These are phyloP conservation scores for Seiridium unicorne DNA, from an alignment of 2,329 filamentous ascomycete genomes.

Conservation along the genomic window DNA sequence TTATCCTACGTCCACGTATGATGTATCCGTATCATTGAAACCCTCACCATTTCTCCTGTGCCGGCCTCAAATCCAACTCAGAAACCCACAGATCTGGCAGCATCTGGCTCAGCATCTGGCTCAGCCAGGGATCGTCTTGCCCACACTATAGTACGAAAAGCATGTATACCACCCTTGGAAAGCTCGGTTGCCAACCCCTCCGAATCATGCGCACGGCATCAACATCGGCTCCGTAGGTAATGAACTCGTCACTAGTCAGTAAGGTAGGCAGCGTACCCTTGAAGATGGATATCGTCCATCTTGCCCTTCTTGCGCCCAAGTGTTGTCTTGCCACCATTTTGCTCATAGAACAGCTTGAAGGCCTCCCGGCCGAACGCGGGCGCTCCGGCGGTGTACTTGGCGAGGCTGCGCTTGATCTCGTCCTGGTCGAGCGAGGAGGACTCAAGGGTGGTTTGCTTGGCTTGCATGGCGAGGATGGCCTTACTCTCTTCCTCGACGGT, in stretches of 20 bases:
- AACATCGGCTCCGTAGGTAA: constrained; percentile 52
- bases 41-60: constrained; percentile 15
- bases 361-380: constrained; percentile 54
- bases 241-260: constrained; percentile 51
- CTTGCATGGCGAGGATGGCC: no score
- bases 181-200: constrained; percentile 49
- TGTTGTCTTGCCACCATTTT: constrained; percentile 40
- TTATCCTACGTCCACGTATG: no score
- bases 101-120: constrained; percentile 27
- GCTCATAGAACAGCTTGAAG: constrained; percentile 47
- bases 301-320: constrained; percentile 40
- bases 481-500: constrained; percentile 24
- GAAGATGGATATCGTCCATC: constrained; percentile 56
- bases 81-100: constrained; percentile 8
- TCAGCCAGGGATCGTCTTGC: constrained; percentile 51
- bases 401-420: constrained; percentile 44
- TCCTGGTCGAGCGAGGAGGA: constrained; percentile 42
- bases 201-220: constrained; percentile 51
- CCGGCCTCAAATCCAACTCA: constrained; percentile 19
- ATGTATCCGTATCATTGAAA: no score
- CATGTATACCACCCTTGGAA: constrained; percentile 54
- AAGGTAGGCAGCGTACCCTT: constrained; percentile 54
- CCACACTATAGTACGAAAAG: constrained; percentile 60
- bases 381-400: constrained; percentile 52
- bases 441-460: no score